Conservation (phyloP, 768 basidiomycete species). For the Leccinum boreale region DNA sequence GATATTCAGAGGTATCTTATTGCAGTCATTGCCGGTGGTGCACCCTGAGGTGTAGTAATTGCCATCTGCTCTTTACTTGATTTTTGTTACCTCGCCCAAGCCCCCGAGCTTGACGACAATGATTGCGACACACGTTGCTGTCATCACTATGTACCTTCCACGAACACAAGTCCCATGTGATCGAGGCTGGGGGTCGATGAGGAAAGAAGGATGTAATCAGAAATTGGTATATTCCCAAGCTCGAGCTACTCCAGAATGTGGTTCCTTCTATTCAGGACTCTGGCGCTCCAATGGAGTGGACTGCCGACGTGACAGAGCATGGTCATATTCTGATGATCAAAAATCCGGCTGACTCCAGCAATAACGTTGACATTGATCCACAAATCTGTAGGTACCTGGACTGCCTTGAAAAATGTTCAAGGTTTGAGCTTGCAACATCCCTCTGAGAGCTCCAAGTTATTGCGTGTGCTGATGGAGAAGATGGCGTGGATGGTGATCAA, state of each 20-base stretch:
- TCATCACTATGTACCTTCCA: background rate
- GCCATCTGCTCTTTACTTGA: background rate
- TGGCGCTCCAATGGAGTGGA: background rate
- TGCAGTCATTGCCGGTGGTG: background rate
- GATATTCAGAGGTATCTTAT: background rate
- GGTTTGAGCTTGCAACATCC: too few species aligned
- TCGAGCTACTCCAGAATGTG: background rate
- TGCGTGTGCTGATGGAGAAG: too few species aligned
- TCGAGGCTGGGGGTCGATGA: background rate
- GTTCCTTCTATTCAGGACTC: background rate
- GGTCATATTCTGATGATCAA: background rate
- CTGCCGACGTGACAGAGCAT: background rate
- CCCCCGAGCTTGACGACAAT: background rate
- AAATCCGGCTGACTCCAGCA: too few species aligned
- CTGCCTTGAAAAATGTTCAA: too few species aligned
- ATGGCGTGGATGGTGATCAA: too few species aligned
- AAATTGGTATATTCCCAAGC: background rate
- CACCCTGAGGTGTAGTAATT: background rate
- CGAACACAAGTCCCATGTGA: background rate
- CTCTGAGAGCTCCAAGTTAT: too few species aligned
- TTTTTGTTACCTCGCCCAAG: background rate
- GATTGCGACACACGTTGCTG: background rate
- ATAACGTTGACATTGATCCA: too few species aligned
- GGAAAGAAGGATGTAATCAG: background rate
- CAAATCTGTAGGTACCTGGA: too few species aligned